Percentiles rank a stretch among this genome's conserved stretches.
phyloP scores from a whole-genome alignment of 345 rosid genomes.

The Gossypium anomalum region DNA sequence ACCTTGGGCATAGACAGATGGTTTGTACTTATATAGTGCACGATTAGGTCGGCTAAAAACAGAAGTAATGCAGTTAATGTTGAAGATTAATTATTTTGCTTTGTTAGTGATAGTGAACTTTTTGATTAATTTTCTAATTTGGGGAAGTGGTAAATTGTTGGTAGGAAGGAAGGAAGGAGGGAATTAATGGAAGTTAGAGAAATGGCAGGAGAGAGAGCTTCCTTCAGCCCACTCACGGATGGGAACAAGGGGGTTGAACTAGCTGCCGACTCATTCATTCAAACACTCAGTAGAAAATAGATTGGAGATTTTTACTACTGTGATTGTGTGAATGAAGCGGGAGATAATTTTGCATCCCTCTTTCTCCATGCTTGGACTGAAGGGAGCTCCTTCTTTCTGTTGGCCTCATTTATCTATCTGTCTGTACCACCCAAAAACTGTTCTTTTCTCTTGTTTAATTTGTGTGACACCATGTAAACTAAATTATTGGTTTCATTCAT shows the following conservation, averaged over 20 bases:
- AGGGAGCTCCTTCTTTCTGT: constrained; percentile 90
- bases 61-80: background rate
- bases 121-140: background rate
- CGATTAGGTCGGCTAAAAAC: background rate
- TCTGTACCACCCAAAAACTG: background rate
- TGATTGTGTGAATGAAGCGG: constrained; percentile 98
- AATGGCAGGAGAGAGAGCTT: constrained; percentile 69
- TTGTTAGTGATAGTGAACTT: background rate
- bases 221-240: constrained; percentile 82
- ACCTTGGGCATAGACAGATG: background rate
- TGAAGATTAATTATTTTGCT: background rate
- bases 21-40: background rate
- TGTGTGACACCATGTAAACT: background rate
- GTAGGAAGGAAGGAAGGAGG: background rate
- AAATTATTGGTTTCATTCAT: too few relatives aligned
- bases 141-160: background rate
- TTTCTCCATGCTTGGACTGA: constrained; percentile 95
- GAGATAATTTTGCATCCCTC: constrained; percentile 66
- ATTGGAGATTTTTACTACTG: constrained; percentile 26
- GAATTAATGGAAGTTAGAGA: constrained; percentile 13
- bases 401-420: constrained; percentile 14
- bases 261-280: constrained; percentile 99
- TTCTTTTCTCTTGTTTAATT: background rate
- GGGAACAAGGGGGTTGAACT: constrained; percentile 51
- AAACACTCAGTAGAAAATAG: constrained; percentile 40